Conservation (phyloP, 495 filamentous ascomycete species). For the Trichoderma reesei region DNA sequence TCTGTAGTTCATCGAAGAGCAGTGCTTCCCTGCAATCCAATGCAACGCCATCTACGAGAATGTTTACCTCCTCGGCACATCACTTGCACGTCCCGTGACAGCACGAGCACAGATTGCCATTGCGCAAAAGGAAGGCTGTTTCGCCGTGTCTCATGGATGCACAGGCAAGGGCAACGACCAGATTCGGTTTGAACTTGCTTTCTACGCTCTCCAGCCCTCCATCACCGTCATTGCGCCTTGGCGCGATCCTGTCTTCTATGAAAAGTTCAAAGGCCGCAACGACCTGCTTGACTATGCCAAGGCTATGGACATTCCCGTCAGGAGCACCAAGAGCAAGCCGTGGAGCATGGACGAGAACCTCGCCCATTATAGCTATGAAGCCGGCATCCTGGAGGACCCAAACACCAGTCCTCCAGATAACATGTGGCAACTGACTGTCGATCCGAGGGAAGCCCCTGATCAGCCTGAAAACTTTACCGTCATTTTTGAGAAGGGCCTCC, state of each 20-base stretch:
- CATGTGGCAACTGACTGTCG: slow-evolving; percentile 78
- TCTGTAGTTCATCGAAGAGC: slow-evolving; percentile 61
- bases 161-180: slow-evolving; percentile 12
- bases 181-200: slow-evolving; percentile 9
- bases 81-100: slow-evolving; percentile 80
- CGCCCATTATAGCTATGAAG: slow-evolving; percentile 86
- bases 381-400: slow-evolving; percentile 66
- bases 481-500: slow-evolving; percentile 77
- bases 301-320: slow-evolving; percentile 71
- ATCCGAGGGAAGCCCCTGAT: slow-evolving; percentile 67
- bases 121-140: slow-evolving; percentile 51
- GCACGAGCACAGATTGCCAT: slow-evolving; percentile 69
- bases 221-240: slow-evolving; percentile 89
- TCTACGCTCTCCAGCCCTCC: slow-evolving; percentile 54
- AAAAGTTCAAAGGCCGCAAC: slow-evolving; percentile 72
- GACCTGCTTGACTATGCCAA: slow-evolving; percentile 83
- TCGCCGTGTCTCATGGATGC: slow-evolving; percentile 57
- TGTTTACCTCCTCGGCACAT: slow-evolving; percentile 68
- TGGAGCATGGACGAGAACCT: slow-evolving; percentile 86
- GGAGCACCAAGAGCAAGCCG: slow-evolving; percentile 69
- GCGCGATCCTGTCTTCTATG: slow-evolving; percentile 75
- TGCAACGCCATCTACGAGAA: slow-evolving; percentile 84
- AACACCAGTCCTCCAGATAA: slow-evolving; percentile 57
- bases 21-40: slow-evolving; percentile 80
- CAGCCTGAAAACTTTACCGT: slow-evolving; percentile 68